Conservation (phyloP, 192 early-diverging fungal genomes). For the Geranomyces michiganensis region DNA sequence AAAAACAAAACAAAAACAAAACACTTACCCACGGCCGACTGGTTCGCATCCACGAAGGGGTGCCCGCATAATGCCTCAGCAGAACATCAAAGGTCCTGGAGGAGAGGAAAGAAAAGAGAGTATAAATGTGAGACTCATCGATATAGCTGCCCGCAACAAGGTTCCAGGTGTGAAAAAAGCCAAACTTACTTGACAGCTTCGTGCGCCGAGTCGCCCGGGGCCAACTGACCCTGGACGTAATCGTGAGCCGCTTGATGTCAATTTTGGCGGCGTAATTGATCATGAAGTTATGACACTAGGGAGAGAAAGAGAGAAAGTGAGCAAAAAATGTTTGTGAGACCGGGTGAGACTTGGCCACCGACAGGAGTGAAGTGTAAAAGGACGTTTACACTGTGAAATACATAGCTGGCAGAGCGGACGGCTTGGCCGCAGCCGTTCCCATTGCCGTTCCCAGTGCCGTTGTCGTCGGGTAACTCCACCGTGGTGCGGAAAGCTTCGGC, state of each 20-base stretch:
- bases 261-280: constrained; percentile 29
- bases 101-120: neutral
- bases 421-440: neutral
- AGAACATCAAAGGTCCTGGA: constrained; percentile 24
- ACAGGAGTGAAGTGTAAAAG: neutral
- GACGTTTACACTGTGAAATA: neutral
- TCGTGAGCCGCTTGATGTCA: constrained; percentile 18
- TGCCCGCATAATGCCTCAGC: constrained; percentile 23
- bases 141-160: neutral
- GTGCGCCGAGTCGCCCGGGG: neutral
- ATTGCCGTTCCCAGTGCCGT: constrained; percentile 5
- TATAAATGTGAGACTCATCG: constrained; percentile 6
- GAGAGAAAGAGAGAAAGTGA: neutral
- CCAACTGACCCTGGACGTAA: constrained; percentile 22
- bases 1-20: too few species aligned
- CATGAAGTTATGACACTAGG: constrained; percentile 1
- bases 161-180: neutral
- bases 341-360: too few species aligned
- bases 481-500: constrained; percentile 5
- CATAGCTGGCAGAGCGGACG: neutral
- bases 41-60: constrained; percentile 11
- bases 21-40: constrained; percentile 26
- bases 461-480: constrained; percentile 25
- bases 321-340: too few species aligned
- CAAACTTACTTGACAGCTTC: constrained; percentile 33